phyloP scores from a whole-genome alignment of 2,329 filamentous ascomycete genomes.

The Ophiocordyceps robertsii region DNA sequence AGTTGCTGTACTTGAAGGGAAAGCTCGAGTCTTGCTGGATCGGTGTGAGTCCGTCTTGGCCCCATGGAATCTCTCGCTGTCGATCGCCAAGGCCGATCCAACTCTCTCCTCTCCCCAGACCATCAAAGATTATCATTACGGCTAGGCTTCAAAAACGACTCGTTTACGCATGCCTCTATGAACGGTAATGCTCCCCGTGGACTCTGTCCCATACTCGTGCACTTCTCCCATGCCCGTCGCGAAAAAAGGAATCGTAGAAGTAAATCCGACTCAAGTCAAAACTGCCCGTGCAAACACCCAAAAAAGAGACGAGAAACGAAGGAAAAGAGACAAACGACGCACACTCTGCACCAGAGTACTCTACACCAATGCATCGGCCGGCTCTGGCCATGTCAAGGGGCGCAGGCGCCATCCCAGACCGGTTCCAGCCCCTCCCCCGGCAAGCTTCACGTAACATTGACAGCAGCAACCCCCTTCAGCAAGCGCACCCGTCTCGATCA shows the following conservation, averaged over 20 bases:
- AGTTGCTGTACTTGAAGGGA: no score
- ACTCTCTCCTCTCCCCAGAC: no score
- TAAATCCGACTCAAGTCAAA: neutral
- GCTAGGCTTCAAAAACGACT: neutral
- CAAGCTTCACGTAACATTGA: neutral
- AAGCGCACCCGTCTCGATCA: conserved; percentile 84
- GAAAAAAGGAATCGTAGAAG: neutral
- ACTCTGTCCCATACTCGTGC: neutral
- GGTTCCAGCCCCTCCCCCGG: neutral
- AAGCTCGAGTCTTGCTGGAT: no score
- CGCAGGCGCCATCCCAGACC: no score
- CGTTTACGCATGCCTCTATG: neutral
- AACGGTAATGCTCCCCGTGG: neutral
- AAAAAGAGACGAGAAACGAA: conserved; percentile 2
- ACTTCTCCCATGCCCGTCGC: neutral
- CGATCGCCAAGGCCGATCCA: no score
- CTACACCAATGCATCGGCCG: conserved; percentile 1
- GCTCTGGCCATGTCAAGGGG: no score
- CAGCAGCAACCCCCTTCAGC: conserved; percentile 35
- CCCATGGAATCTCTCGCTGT: no score
- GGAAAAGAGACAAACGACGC: conserved; percentile 3
- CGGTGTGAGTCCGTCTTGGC: no score
- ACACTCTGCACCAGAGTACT: conserved; percentile 1
- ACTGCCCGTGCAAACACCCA: conserved; percentile 3
- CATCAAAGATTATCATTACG: neutral